Percentiles rank a stretch among this genome's conserved stretches.
These are phyloP conservation scores for Craspedostauros australis DNA, from an alignment of 108 stramenopile genomes.

Conservation along the genomic window DNA sequence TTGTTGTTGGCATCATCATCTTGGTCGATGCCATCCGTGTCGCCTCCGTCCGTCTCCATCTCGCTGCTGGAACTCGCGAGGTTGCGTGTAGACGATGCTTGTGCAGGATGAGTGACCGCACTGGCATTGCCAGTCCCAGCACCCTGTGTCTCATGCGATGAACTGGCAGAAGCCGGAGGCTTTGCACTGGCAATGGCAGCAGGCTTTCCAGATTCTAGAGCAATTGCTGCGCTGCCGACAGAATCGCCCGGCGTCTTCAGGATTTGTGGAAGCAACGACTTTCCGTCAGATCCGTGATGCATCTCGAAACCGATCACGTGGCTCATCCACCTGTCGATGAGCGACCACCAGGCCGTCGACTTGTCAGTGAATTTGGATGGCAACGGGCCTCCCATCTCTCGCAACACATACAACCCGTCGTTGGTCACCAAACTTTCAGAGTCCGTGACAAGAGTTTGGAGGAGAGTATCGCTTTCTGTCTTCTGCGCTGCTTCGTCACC, in stretches of 20 bases:
- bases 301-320: conserved; percentile 44
- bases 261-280: conserved; percentile 32
- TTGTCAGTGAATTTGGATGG: conserved; percentile 47
- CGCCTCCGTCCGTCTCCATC: conserved; percentile 38
- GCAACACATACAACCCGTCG: conserved; percentile 68
- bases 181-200: too few species aligned
- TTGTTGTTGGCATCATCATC: too few species aligned
- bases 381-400: conserved; percentile 61
- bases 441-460: conserved; percentile 42
- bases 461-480: conserved; percentile 23
- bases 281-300: conserved; percentile 73
- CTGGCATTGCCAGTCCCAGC: too few species aligned
- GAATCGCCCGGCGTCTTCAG: too few species aligned
- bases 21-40: too few species aligned
- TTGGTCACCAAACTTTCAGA: conserved; percentile 52
- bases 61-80: too few species aligned
- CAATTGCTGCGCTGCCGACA: too few species aligned
- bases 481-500: conserved; percentile 7
- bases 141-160: too few species aligned
- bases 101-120: too few species aligned
- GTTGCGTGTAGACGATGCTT: too few species aligned
- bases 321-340: conserved; percentile 61
- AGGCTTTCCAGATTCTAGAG: too few species aligned
- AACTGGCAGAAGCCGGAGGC: too few species aligned
- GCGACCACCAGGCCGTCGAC: conserved; percentile 30